Evolutionary conservation across 306 rosid species (phyloP).

Genomic region (Purshia tridentata): DNA sequence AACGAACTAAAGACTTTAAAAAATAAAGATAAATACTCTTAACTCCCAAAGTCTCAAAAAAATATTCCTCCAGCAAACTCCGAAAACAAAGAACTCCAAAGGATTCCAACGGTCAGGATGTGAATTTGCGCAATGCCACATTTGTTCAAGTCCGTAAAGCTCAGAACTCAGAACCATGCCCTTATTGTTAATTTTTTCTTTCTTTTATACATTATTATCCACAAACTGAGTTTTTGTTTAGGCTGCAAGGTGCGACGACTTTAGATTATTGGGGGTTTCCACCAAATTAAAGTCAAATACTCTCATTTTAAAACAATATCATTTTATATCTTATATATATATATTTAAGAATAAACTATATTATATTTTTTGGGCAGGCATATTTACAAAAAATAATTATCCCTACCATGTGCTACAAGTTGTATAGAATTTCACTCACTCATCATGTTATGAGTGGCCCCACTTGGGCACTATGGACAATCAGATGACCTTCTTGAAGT

Average conservation of each 20-base stretch:
- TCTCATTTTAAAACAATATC: not conserved
- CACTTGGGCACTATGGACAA: not conserved
- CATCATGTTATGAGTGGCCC: not conserved
- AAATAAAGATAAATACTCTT: too few relatives aligned
- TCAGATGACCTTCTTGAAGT: not conserved
- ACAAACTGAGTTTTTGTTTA: not conserved
- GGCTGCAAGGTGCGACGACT: constrained; percentile 14
- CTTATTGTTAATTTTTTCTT: not conserved
- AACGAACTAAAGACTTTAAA: too few relatives aligned
- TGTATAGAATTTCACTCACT: not conserved
- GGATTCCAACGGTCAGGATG: not conserved
- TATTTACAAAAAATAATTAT: constrained; percentile 3
- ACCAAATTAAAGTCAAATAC: not conserved
- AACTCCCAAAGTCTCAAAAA: too few relatives aligned
- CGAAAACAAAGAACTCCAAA: too few relatives aligned
- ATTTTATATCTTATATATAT: not conserved
- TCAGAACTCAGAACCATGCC: too few relatives aligned
- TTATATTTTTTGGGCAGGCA: not conserved
- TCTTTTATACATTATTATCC: not conserved
- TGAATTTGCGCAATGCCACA: not conserved
- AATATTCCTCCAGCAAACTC: too few relatives aligned
- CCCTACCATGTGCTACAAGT: not conserved
- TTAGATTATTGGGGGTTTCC: constrained; percentile 7
- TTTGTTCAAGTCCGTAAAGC: too few relatives aligned
- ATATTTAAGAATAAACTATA: not conserved